Evolutionary conservation across 345 rosid genomes (phyloP).

Genomic region (Punica granatum): DNA sequence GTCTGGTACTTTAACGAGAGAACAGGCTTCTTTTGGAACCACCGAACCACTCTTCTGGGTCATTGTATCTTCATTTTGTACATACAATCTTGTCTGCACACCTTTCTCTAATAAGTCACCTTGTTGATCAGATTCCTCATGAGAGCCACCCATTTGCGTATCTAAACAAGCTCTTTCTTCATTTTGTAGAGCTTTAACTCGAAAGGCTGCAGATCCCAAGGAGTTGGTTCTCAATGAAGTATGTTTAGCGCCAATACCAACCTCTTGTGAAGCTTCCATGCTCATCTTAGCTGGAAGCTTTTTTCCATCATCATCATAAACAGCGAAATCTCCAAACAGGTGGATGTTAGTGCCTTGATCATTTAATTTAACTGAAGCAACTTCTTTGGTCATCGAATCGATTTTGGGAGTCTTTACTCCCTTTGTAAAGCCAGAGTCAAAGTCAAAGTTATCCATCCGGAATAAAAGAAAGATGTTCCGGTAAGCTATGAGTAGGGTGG

Average conservation of each 20-base stretch:
- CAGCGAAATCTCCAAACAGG: constrained; percentile 12
- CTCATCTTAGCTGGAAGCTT: constrained; percentile 20
- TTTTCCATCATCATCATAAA: constrained; percentile 15
- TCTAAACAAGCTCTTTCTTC: not conserved
- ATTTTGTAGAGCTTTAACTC: not conserved
- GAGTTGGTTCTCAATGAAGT: constrained; percentile 19
- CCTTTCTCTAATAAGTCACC: constrained; percentile 7
- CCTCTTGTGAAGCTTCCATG: constrained; percentile 16
- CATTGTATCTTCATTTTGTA: constrained; percentile 14
- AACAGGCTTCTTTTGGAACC: constrained; percentile 15
- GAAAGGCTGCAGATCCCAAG: constrained; percentile 18
- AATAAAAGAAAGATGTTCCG: not conserved
- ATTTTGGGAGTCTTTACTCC: constrained; percentile 28
- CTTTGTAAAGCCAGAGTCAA: constrained; percentile 32
- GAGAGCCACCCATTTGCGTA: not conserved
- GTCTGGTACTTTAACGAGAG: constrained; percentile 11
- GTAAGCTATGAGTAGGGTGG: not conserved
- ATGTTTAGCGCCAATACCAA: constrained; percentile 11
- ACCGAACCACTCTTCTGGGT: constrained; percentile 14
- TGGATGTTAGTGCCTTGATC: constrained; percentile 20
- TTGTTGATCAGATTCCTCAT: constrained; percentile 18
- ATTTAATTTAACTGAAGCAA: constrained; percentile 25
- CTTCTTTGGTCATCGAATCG: constrained; percentile 21
- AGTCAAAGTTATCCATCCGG: constrained; percentile 55
- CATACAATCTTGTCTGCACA: constrained; percentile 11